Conservation (phyloP, 2,329 filamentous ascomycete species). For the Boeremia lycopersici region DNA sequence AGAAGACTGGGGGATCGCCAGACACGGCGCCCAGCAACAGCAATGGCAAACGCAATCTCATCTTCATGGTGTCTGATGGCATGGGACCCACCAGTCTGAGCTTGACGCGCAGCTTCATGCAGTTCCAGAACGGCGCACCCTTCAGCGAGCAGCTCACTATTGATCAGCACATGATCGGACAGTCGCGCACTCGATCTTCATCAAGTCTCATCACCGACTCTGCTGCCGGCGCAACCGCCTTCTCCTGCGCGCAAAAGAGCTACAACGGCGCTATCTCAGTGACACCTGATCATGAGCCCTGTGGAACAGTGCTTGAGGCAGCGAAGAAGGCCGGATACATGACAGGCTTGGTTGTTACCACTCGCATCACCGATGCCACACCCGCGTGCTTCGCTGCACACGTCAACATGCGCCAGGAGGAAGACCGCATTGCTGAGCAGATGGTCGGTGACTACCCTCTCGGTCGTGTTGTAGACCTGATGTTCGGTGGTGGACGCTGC, state of each 20-base stretch:
- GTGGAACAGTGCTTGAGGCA: conserved; percentile 91
- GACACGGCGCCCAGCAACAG: conserved; percentile 39
- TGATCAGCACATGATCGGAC: conserved; percentile 88
- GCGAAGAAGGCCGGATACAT: conserved; percentile 90
- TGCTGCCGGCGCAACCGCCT: conserved; percentile 95
- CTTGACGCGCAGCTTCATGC: conserved; percentile 84
- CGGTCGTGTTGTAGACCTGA: conserved; percentile 85
- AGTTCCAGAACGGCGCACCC: conserved; percentile 75
- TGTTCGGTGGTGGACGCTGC: conserved; percentile 91
- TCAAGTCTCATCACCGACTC: conserved; percentile 91
- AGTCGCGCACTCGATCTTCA: conserved; percentile 82
- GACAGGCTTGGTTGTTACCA: conserved; percentile 94
- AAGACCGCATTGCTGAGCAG: conserved; percentile 90
- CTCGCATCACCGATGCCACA: conserved; percentile 92
- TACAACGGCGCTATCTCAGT: conserved; percentile 97
- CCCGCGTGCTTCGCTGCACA: conserved; percentile 94
- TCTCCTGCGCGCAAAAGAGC: conserved; percentile 89
- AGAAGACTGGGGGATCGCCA: conserved; percentile 54
- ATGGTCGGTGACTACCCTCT: conserved; percentile 88
- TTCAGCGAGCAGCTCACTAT: conserved; percentile 76
- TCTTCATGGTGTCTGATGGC: conserved; percentile 99
- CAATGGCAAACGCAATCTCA: conserved; percentile 81
- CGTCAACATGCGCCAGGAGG: conserved; percentile 77
- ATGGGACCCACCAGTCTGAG: conserved; percentile 95
- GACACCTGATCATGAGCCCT: conserved; percentile 81